A percentile compares a stretch with the other conserved stretches of the same genome.
Evolutionary conservation across 1,284 basidiomycete species (phyloP).

Genomic region (Meira miltonrushii): DNA sequence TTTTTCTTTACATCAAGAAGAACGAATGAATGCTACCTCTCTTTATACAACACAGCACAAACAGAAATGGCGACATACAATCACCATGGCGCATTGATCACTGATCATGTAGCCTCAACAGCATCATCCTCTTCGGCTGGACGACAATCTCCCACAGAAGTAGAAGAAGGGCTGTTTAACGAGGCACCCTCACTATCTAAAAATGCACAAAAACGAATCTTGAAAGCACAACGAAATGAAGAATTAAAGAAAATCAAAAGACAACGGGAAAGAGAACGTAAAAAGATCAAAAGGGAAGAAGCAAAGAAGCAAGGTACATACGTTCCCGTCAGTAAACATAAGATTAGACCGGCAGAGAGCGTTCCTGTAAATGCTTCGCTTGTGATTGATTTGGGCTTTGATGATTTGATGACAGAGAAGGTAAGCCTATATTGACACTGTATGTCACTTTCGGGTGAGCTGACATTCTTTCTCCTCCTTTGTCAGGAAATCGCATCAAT

Average conservation of each 20-base stretch:
- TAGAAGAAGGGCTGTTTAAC: too few species aligned
- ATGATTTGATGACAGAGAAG: conserved; percentile 88
- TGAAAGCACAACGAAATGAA: not conserved
- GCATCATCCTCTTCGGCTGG: too few species aligned
- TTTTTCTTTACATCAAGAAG: too few species aligned
- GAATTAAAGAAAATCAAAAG: conserved; percentile 2
- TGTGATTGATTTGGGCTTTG: conserved; percentile 87
- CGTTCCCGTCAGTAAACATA: not conserved
- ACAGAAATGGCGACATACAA: too few species aligned
- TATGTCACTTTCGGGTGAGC: not conserved
- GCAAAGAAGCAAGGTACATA: conserved; percentile 1
- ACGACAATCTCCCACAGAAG: too few species aligned
- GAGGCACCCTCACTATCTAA: conserved; percentile 5
- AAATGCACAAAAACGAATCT: conserved; percentile 8
- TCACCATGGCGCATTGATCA: too few species aligned
- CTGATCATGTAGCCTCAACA: too few species aligned
- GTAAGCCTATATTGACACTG: conserved; percentile 57
- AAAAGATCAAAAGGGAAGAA: conserved; percentile 1
- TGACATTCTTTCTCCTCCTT: conserved; percentile 13
- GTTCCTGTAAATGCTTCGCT: conserved; percentile 58
- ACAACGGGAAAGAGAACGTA: not conserved
- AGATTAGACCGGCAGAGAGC: not conserved
- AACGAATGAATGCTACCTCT: too few species aligned
- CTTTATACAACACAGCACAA: too few species aligned
- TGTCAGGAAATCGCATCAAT: conserved; percentile 79